Conservation (phyloP, 164 flowering plant genomes). For the grape (Vitis vinifera) region ASM3070453v1 NC_081811.1:26885501-26886000, state of each 20-base stretch:
- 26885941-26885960: too few species aligned
- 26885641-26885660: conserved; percentile 54
- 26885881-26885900: too few species aligned
- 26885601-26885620: conserved; percentile 44
- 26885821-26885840: not conserved
- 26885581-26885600: conserved; percentile 53
- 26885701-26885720: conserved; percentile 75
- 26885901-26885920: too few species aligned
- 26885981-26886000: too few species aligned
- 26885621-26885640: conserved; percentile 67
- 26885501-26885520: conserved; percentile 69
- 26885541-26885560: conserved; percentile 36
- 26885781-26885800: not conserved
- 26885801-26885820: not conserved
- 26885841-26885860: not conserved
- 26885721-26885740: conserved; percentile 65
- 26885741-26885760: conserved; percentile 35
- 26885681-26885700: conserved; percentile 81
- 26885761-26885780: not conserved
- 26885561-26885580: conserved; percentile 38
- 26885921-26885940: too few species aligned
- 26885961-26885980: too few species aligned
- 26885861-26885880: too few species aligned
- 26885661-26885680: conserved; percentile 46
- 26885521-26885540: conserved; percentile 79